Evolutionary conservation across 352 stramenopile genomes (phyloP).

Genomic region (Phytophthora macrochlamydospora): DNA sequence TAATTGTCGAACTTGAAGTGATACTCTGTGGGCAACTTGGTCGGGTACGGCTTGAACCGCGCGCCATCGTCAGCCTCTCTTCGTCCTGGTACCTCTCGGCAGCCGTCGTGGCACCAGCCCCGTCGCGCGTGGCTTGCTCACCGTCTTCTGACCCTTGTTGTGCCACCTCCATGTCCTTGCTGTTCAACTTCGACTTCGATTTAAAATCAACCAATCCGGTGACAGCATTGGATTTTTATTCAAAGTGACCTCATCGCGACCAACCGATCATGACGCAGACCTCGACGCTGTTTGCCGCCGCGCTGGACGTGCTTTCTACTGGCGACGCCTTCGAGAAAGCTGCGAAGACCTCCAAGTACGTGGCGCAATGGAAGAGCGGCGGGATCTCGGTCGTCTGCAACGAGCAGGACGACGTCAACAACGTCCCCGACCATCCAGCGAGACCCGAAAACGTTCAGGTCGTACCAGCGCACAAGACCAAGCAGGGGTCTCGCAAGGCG

Average conservation of each 20-base stretch:
- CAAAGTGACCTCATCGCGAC: neutral
- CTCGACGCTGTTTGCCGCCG: conserved; percentile 46
- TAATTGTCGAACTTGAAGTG: neutral
- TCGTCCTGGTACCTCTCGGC: too few species aligned
- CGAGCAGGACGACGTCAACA: conserved; percentile 41
- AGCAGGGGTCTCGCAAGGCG: conserved; percentile 53
- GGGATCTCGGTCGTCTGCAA: conserved; percentile 28
- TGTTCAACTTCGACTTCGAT: too few species aligned
- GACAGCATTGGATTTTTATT: neutral
- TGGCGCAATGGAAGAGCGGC: conserved; percentile 38
- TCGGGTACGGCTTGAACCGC: neutral
- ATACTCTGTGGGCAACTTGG: neutral
- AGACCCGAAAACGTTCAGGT: conserved; percentile 52
- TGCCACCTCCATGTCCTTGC: too few species aligned
- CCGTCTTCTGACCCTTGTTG: too few species aligned
- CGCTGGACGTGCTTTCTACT: conserved; percentile 48
- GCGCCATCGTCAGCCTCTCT: too few species aligned
- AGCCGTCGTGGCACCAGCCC: too few species aligned
- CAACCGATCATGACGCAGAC: conserved; percentile 21
- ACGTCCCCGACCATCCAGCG: conserved; percentile 47
- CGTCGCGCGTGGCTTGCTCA: too few species aligned
- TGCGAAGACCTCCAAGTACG: conserved; percentile 44
- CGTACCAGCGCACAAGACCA: conserved; percentile 46
- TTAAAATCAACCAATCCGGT: neutral
- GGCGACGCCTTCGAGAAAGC: conserved; percentile 42